Percentiles rank a stretch among this genome's conserved stretches.
Conservation (phyloP, 495 filamentous ascomycete species). For the Diplogelasinospora grovesii region DNA sequence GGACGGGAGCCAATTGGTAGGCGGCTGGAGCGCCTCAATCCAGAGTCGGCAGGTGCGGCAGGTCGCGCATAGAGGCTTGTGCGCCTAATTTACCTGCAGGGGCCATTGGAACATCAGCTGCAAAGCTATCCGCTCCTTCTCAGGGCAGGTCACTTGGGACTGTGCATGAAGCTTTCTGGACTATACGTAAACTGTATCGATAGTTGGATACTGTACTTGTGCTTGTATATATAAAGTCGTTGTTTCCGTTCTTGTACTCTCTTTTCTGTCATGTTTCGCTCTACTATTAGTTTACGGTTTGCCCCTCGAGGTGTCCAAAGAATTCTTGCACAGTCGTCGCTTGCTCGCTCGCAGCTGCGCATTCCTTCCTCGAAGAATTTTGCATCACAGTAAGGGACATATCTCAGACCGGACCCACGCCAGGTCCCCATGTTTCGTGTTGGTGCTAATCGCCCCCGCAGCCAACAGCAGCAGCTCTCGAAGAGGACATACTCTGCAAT, state of each 20-base stretch:
- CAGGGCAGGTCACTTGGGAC: conserved; percentile 1
- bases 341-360: neutral
- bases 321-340: neutral
- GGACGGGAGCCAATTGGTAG: neutral
- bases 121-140: conserved; percentile 4
- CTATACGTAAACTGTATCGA: conserved; percentile 16
- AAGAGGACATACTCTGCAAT: conserved; percentile 17
- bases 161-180: conserved; percentile 8
- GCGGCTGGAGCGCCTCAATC: neutral
- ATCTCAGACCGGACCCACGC: conserved; percentile 1
- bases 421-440: neutral
- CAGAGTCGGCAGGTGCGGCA: conserved; percentile 5
- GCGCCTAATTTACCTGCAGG: neutral
- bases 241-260: neutral
- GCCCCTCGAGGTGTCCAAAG: conserved; percentile 20
- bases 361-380: too few species aligned
- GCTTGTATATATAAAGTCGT: conserved; percentile 8
- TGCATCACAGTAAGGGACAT: conserved; percentile 15
- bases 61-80: conserved; percentile 1
- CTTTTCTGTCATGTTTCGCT: conserved; percentile 24
- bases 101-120: neutral
- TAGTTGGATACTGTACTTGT: conserved; percentile 20
- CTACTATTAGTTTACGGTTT: conserved; percentile 12
- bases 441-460: conserved; percentile 19
- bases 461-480: conserved; percentile 10